Evolutionary conservation across 345 rosid species (phyloP), one percentile per base, ranked within the genome.

Genomic region (Sapria himalayana): DNA sequence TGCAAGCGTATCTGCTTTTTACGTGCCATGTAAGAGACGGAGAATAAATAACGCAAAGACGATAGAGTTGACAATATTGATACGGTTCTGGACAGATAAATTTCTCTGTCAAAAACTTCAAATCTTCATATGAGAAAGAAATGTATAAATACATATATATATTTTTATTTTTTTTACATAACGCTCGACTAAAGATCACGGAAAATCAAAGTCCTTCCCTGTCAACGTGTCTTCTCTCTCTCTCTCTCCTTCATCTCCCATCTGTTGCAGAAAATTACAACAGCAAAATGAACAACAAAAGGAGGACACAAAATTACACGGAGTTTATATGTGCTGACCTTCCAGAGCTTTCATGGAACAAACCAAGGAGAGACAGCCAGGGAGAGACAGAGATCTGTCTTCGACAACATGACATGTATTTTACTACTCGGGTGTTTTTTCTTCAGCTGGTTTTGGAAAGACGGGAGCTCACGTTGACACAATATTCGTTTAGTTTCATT

Each of bases 121-220:
- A 39, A 50, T 29, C 12, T 39, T 20, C 19, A 21, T n/a, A 9
- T n/a, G 41, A 45, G 29, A 49, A 10, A 8, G 10, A 35, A 27
- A 25, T 14, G 15, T 17, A 15, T 13, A 46, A 12, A 33, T 19
- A 56, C 18, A 22, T 5, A n/a, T 19, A 21, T 9, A 42, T 25
- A 24, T 21, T n/a, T n/a, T n/a, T n/a, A n/a, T n/a, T n/a, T n/a
- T n/a, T n/a, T n/a, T n/a, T n/a, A n/a, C n/a, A 37, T 35, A 46
- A 58, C 33, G 48, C 53, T 25, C 48, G 52, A 41, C 65, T 42
- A n/a, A 52, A 52, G 51, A 60, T 64, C 50, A 13, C 45, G 54
- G 50, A 51, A 41, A 49, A 48, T 64, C 62, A 61, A 59, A 22
- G 44, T 48, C 50, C 52, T 45, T 51, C 46, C 29, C 33, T 42